Evolutionary conservation across 75 land plant species (phyloP).

Genomic region (Pinus taeda): DNA sequence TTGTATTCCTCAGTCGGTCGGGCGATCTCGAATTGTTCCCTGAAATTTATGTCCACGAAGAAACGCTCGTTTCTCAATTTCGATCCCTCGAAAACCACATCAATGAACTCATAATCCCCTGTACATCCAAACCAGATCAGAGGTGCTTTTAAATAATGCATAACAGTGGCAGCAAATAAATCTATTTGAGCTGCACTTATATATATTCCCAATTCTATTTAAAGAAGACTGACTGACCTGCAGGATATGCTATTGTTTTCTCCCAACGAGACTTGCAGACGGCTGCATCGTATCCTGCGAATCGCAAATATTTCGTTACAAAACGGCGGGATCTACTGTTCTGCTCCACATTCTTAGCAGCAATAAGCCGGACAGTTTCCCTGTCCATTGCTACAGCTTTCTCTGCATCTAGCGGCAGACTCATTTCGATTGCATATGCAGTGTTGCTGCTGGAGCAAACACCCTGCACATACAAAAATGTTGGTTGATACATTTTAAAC

Average conservation of each 20-base stretch:
- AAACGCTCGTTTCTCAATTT: slow-evolving; percentile 13
- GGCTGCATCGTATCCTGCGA: slow-evolving; percentile 62
- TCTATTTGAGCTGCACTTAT: not conserved
- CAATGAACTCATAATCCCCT: slow-evolving; percentile 82
- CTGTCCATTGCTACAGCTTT: not conserved
- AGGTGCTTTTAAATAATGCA: not conserved
- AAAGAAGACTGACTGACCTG: slow-evolving; percentile 12
- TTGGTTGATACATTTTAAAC: no score
- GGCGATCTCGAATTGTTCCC: slow-evolving; percentile 53
- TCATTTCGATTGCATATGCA: not conserved
- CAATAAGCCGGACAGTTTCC: not conserved
- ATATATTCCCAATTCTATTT: not conserved
- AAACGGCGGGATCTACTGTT: slow-evolving; percentile 9
- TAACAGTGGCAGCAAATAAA: not conserved
- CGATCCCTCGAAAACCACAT: slow-evolving; percentile 32
- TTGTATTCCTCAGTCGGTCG: slow-evolving; percentile 15
- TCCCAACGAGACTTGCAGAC: slow-evolving; percentile 75
- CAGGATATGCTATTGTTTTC: slow-evolving; percentile 37
- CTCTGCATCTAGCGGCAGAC: not conserved
- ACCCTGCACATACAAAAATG: not conserved
- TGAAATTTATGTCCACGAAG: slow-evolving; percentile 70
- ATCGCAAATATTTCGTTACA: slow-evolving; percentile 31
- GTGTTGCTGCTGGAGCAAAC: not conserved
- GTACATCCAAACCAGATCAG: slow-evolving; percentile 4
- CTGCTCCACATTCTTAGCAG: not conserved